These are phyloP conservation scores for Chlorella sp. DNA, from an alignment of 139 green algal genomes.

Conservation along the genomic window DNA sequence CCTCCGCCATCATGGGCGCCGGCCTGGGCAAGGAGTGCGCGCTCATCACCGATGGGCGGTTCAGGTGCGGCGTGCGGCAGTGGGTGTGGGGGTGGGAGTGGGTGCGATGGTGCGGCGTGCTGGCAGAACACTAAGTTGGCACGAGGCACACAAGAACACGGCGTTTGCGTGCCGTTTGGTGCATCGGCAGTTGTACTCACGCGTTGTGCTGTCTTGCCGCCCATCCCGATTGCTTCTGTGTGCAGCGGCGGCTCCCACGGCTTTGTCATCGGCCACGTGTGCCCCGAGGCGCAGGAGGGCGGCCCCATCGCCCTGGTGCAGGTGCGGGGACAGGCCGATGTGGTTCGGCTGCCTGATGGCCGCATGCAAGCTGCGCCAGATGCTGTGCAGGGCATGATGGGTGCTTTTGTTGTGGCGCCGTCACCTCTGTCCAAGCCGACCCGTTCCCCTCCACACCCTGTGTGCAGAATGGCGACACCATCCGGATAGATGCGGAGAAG, in stretches of 20 bases:
- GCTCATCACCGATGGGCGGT: slow-evolving; percentile 97
- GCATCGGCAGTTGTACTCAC: too few species aligned
- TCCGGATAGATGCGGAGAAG: slow-evolving; percentile 90
- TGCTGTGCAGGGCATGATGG: too few species aligned
- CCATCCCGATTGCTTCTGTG: background rate
- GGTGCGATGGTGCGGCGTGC: too few species aligned
- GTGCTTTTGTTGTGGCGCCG: too few species aligned
- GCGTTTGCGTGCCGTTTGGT: too few species aligned
- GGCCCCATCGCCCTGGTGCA: slow-evolving; percentile 91
- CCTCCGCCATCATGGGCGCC: slow-evolving; percentile 96
- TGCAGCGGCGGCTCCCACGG: slow-evolving; percentile 93
- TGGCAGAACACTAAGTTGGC: too few species aligned
- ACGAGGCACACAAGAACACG: too few species aligned
- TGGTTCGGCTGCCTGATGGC: slow-evolving; percentile 43
- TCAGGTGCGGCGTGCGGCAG: slow-evolving; percentile 70
- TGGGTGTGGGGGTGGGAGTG: too few species aligned
- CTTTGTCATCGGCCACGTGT: slow-evolving; percentile 98
- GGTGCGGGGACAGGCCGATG: too few species aligned
- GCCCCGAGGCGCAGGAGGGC: slow-evolving; percentile 94
- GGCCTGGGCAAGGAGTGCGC: slow-evolving; percentile 96
- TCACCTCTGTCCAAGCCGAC: too few species aligned
- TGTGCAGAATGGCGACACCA: slow-evolving; percentile 89
- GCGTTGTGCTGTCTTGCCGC: too few species aligned
- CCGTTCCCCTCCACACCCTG: slow-evolving; percentile 10
- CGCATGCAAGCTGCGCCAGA: background rate